phyloP scores from a whole-genome alignment of 345 rosid genomes.

The Gossypium anomalum region DNA sequence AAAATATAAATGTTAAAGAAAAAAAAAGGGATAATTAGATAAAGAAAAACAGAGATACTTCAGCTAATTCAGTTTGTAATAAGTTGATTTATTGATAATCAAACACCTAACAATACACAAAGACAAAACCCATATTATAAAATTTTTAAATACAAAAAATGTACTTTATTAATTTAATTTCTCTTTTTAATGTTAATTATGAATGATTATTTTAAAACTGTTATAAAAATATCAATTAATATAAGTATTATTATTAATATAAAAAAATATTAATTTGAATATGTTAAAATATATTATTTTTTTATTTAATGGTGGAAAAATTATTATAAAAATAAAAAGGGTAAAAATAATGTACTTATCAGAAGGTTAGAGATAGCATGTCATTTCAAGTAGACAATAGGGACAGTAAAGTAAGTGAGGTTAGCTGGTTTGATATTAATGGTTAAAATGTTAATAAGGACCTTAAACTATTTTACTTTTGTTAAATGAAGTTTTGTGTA shows the following conservation, averaged over 20 bases:
- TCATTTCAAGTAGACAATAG: slow-evolving; percentile 36
- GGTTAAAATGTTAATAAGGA: background rate
- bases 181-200: background rate
- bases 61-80: background rate
- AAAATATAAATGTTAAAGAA: background rate
- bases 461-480: background rate
- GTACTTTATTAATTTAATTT: background rate
- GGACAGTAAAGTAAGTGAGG: slow-evolving; percentile 51
- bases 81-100: background rate
- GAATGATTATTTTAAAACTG: background rate
- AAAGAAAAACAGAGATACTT: slow-evolving; percentile 1
- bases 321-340: background rate
- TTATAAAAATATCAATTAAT: background rate
- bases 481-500: background rate
- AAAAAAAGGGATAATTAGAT: background rate
- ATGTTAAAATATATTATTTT: accelerated
- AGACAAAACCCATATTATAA: background rate
- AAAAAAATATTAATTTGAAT: too few relatives aligned
- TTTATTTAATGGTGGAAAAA: background rate
- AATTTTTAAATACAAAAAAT: background rate
- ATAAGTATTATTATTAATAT: too few relatives aligned
- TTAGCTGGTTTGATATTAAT: slow-evolving; percentile 15
- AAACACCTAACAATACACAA: background rate
- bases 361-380: slow-evolving; percentile 28
- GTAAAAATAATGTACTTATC: background rate